A percentile compares a stretch with the other conserved stretches of the same genome.
These are phyloP conservation scores for Wallacemonas rigidus DNA, from an alignment of 208 protist species.

Conservation along the genomic window DNA sequence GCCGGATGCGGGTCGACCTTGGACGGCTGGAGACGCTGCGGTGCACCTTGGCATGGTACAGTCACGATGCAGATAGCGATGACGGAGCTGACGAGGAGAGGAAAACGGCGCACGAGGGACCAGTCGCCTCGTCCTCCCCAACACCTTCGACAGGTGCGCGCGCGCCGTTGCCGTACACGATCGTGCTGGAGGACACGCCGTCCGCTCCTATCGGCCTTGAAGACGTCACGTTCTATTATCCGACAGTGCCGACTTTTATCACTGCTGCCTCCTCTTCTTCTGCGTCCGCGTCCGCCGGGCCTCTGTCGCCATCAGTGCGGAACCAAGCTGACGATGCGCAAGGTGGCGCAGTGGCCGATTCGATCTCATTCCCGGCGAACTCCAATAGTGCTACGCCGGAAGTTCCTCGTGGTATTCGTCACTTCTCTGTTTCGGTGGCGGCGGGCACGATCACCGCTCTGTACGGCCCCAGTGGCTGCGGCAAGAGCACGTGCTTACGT, in stretches of 20 bases:
- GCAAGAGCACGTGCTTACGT: slow-evolving; percentile 78
- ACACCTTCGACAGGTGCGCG: background rate
- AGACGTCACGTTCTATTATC: slow-evolving; percentile 56
- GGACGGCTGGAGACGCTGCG: slow-evolving; percentile 53
- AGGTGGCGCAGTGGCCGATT: no score
- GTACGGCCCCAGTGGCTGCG: slow-evolving; percentile 74
- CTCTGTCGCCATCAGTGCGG: background rate
- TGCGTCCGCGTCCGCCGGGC: background rate
- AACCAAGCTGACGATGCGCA: background rate
- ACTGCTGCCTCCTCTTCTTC: slow-evolving; percentile 12
- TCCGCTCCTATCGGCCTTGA: slow-evolving; percentile 36
- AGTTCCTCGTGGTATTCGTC: slow-evolving; percentile 33
- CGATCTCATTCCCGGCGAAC: background rate
- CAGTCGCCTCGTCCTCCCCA: background rate
- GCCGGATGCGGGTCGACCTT: slow-evolving; percentile 37
- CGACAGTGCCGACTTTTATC: slow-evolving; percentile 51
- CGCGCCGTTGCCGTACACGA: background rate
- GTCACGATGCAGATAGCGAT: background rate
- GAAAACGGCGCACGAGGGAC: no score
- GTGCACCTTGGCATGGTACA: slow-evolving; percentile 62
- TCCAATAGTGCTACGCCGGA: background rate
- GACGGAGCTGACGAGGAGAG: no score
- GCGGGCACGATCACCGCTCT: slow-evolving; percentile 57
- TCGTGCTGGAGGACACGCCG: slow-evolving; percentile 4
- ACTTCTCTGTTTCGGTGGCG: slow-evolving; percentile 38